Percentiles rank a stretch among this genome's conserved stretches.
phyloP scores from a whole-genome alignment of 768 basidiomycete genomes.

The Lactifluus pinguis region DNA sequence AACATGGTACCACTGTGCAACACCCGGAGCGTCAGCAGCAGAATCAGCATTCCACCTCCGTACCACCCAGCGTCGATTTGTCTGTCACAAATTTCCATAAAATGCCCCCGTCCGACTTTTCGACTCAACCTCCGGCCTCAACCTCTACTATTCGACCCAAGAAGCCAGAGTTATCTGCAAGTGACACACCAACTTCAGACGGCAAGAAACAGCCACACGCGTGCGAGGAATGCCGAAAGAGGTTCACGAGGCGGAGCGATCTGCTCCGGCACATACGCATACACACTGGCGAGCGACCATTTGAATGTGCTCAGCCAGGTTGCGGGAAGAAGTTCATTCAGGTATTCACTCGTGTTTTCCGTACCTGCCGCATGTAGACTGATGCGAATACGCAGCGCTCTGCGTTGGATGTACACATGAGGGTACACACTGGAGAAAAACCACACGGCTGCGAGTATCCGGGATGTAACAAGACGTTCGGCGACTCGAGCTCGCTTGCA shows the following conservation, averaged over 20 bases:
- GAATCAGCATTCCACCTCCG: conserved; percentile 1
- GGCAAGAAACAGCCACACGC: conserved; percentile 38
- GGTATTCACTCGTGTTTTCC: conserved; percentile 34
- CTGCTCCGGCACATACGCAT: conserved; percentile 79
- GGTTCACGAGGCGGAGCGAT: conserved; percentile 78
- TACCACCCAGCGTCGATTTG: background rate
- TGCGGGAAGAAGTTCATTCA: conserved; percentile 92
- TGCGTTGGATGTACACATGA: conserved; percentile 78
- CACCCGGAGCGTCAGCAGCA: conserved; percentile 8
- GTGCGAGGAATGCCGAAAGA: conserved; percentile 71
- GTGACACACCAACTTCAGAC: conserved; percentile 21
- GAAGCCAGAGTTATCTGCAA: conserved; percentile 21
- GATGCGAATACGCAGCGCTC: conserved; percentile 48
- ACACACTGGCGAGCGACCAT: conserved; percentile 86
- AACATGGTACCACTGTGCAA: background rate
- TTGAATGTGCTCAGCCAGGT: conserved; percentile 57
- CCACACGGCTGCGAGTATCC: conserved; percentile 88
- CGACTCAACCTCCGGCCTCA: conserved; percentile 8
- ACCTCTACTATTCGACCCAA: conserved; percentile 1
- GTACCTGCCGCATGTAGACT: conserved; percentile 12
- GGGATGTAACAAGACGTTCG: conserved; percentile 79
- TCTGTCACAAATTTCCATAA: conserved; percentile 4
- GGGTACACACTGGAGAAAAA: conserved; percentile 90
- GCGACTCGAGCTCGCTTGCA: conserved; percentile 86
- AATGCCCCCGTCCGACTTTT: background rate